phyloP scores from a whole-genome alignment of 2,329 filamentous ascomycete genomes.

The Coniochaeta sp. region DNA sequence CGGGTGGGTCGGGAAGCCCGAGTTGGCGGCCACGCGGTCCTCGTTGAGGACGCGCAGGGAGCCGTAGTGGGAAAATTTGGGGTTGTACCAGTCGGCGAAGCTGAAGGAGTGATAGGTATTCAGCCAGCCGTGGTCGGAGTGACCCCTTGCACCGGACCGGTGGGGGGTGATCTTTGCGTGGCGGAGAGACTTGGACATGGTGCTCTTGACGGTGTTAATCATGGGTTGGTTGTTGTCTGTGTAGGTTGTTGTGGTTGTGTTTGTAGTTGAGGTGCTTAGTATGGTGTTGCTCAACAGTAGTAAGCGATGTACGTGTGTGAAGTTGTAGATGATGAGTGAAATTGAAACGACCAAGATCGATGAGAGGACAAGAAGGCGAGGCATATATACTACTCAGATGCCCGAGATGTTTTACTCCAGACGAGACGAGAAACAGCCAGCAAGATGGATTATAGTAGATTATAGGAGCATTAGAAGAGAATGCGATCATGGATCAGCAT shows the following conservation, averaged over 20 bases:
- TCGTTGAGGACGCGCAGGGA: constrained; percentile 81
- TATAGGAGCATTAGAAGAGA: not conserved
- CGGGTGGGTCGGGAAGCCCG: constrained; percentile 77
- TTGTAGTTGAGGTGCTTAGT: constrained; percentile 5
- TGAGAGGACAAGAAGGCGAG: constrained; percentile 14
- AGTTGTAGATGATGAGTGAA: constrained; percentile 21
- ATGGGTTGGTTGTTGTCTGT: constrained; percentile 13
- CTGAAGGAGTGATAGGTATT: constrained; percentile 83
- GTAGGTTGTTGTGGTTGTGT: constrained; percentile 5
- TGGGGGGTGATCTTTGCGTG: constrained; percentile 71
- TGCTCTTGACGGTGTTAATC: constrained; percentile 33
- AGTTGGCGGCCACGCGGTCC: constrained; percentile 67
- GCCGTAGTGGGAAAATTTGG: constrained; percentile 62
- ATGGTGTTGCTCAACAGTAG: not conserved
- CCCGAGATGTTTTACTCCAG: not conserved
- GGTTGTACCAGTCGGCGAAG: constrained; percentile 68
- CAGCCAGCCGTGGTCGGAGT: constrained; percentile 80
- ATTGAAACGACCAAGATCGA: constrained; percentile 20
- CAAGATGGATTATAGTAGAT: not conserved
- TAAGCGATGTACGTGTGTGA: constrained; percentile 6
- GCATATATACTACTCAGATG: constrained; percentile 23
- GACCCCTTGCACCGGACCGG: constrained; percentile 63
- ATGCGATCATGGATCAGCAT: constrained; percentile 1
- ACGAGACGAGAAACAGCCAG: not conserved
- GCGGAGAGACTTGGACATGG: constrained; percentile 56